phyloP scores from a whole-genome alignment of 768 basidiomycete genomes.

The Candolleomyces aberdarensis region DNA sequence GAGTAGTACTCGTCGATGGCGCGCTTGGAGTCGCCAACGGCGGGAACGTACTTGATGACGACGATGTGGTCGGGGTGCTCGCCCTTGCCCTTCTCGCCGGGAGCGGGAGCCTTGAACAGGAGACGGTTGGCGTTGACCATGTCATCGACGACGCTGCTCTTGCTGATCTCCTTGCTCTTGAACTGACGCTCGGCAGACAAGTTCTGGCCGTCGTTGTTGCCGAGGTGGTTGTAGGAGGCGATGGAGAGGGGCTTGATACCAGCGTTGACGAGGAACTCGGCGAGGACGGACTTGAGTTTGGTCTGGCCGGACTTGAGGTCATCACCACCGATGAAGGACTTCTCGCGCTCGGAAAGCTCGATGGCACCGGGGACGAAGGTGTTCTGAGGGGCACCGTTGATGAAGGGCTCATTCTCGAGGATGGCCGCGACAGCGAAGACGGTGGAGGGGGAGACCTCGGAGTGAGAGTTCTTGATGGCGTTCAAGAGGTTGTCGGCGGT shows the following conservation, averaged over 20 bases:
- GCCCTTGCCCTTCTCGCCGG: conserved; percentile 67
- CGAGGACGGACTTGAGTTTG: conserved; percentile 94
- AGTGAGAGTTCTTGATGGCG: conserved; percentile 80
- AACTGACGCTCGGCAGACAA: conserved; percentile 89
- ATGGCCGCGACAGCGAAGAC: conserved; percentile 95
- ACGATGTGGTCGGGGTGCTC: conserved; percentile 98
- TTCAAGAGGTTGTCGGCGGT: conserved; percentile 83
- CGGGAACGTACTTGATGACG: conserved; percentile 95
- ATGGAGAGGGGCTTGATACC: conserved; percentile 98
- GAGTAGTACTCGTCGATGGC: conserved; percentile 99
- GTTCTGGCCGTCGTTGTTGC: conserved; percentile 96
- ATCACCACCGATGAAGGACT: conserved; percentile 95
- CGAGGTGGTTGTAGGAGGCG: conserved; percentile 97
- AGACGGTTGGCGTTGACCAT: conserved; percentile 93
- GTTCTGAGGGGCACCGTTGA: conserved; percentile 98
- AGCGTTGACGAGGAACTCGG: conserved; percentile 98
- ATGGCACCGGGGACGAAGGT: conserved; percentile 97
- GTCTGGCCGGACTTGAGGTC: conserved; percentile 99
- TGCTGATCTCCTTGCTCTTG: conserved; percentile 97
- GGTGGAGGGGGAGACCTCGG: conserved; percentile 95
- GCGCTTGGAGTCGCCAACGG: conserved; percentile 95
- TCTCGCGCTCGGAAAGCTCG: conserved; percentile 82
- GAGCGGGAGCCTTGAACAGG: conserved; percentile 79
- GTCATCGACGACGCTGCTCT: conserved; percentile 96
- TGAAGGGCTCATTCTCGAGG: conserved; percentile 91